These are phyloP conservation scores for Candida fluviatilis DNA, from an alignment of 805 yeast species.

Conservation along the genomic window DNA sequence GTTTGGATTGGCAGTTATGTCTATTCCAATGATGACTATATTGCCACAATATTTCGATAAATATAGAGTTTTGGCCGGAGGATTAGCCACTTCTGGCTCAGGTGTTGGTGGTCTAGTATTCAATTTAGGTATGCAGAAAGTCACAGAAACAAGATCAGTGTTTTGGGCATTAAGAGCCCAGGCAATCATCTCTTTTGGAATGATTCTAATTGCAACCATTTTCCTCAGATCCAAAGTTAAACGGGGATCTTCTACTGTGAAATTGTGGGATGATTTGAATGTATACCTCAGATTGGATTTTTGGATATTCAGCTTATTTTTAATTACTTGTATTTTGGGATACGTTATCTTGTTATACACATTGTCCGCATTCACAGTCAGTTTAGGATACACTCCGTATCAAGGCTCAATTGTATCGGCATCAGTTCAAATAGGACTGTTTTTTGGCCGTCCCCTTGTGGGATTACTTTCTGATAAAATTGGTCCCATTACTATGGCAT, in stretches of 20 bases:
- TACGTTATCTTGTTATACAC: conserved; percentile 58
- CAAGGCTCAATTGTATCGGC: conserved; percentile 60
- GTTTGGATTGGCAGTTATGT: conserved; percentile 51
- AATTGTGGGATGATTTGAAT: conserved; percentile 32
- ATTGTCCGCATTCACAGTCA: conserved; percentile 55
- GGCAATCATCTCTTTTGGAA: conserved; percentile 32
- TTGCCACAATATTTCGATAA: conserved; percentile 70
- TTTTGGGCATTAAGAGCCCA: conserved; percentile 51
- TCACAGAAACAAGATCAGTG: conserved; percentile 33
- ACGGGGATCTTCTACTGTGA: conserved; percentile 7
- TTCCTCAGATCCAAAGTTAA: conserved; percentile 15
- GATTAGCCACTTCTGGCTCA: conserved; percentile 47
- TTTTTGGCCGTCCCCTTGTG: conserved; percentile 51
- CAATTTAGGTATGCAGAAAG: conserved; percentile 45
- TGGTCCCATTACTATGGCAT: conserved; percentile 49
- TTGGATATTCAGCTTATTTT: conserved; percentile 38
- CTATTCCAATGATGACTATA: conserved; percentile 55
- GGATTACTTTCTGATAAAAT: conserved; percentile 48
- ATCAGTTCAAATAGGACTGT: conserved; percentile 55
- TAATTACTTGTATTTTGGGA: conserved; percentile 51
- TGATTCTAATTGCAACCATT: conserved; percentile 19
- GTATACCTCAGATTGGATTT: conserved; percentile 39
- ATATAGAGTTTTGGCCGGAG: conserved; percentile 52
- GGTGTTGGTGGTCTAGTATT: conserved; percentile 51
- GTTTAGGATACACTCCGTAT: conserved; percentile 51